Evolutionary conservation across 139 green algal genomes (phyloP).

Genomic region (Ostreobium quekettii): DNA sequence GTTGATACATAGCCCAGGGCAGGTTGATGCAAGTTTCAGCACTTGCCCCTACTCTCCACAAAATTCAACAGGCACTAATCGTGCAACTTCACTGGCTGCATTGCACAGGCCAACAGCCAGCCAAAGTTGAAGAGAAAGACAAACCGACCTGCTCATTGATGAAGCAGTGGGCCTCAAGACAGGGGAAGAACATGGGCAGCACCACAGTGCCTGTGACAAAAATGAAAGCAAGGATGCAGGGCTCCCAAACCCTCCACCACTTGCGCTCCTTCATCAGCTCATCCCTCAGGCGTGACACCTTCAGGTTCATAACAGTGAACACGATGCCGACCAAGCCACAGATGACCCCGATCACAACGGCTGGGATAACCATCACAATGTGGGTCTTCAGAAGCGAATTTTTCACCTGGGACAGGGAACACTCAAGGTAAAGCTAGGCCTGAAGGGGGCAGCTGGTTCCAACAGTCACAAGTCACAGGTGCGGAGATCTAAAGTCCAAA

Average conservation of each 20-base stretch:
- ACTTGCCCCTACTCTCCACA: no score
- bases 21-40: no score
- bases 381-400: no score
- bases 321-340: constrained; percentile 54
- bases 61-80: constrained; percentile 30
- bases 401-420: no score
- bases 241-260: constrained; percentile 57
- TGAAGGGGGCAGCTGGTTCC: no score
- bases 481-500: no score
- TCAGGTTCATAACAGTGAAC: constrained; percentile 75
- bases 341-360: constrained; percentile 56
- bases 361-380: constrained; percentile 61
- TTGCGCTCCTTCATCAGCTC: constrained; percentile 9
- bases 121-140: neutral
- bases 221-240: constrained; percentile 56
- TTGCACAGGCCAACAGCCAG: neutral
- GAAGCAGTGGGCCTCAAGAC: constrained; percentile 52
- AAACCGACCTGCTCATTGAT: constrained; percentile 25
- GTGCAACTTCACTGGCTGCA: constrained; percentile 15
- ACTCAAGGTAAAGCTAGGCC: constrained; percentile 29
- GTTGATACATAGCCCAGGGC: no score
- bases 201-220: constrained; percentile 71
- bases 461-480: no score
- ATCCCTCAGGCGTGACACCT: constrained; percentile 25
- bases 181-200: constrained; percentile 74